Evolutionary conservation across 179 eudicot genomes (phyloP).

Genomic region (Gypsophila paniculata): DNA sequence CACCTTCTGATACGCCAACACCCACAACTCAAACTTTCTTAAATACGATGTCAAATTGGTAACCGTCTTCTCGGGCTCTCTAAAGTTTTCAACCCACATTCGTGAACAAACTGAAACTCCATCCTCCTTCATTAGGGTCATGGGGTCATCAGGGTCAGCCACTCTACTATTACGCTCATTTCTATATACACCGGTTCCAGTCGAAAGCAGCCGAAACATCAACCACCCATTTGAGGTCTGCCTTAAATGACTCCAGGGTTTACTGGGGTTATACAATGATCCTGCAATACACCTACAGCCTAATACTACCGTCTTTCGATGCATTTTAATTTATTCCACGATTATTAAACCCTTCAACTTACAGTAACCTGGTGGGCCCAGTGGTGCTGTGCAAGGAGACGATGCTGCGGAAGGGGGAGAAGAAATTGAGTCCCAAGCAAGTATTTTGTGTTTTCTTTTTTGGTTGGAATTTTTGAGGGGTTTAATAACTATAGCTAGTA

Average conservation of each 20-base stretch:
- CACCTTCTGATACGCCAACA: constrained; percentile 88
- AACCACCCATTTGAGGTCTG: constrained; percentile 36
- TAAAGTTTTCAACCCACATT: constrained; percentile 76
- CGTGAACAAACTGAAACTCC: constrained; percentile 64
- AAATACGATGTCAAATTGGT: constrained; percentile 57
- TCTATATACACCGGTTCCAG: constrained; percentile 22
- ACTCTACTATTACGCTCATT: constrained; percentile 31
- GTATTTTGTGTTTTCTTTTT: too few relatives aligned
- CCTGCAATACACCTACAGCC: constrained; percentile 32
- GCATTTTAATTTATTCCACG: constrained; percentile 27
- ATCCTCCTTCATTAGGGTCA: constrained; percentile 78
- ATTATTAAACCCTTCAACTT: too few relatives aligned
- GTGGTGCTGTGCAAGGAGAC: too few relatives aligned
- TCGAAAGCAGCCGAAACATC: constrained; percentile 35
- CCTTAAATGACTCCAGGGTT: constrained; percentile 12
- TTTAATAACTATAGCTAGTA: too few relatives aligned
- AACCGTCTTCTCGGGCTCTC: constrained; percentile 59
- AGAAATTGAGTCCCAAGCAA: too few relatives aligned
- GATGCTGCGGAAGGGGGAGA: too few relatives aligned
- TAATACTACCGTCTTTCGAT: constrained; percentile 30
- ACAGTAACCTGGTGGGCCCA: too few relatives aligned
- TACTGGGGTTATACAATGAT: constrained; percentile 23
- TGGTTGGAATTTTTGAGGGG: too few relatives aligned
- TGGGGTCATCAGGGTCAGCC: constrained; percentile 72
- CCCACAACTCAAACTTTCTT: constrained; percentile 82